Base-by-base conservation (phyloP, 2,329 filamentous ascomycete species). In the Paecilomyces fulvus region DNA sequence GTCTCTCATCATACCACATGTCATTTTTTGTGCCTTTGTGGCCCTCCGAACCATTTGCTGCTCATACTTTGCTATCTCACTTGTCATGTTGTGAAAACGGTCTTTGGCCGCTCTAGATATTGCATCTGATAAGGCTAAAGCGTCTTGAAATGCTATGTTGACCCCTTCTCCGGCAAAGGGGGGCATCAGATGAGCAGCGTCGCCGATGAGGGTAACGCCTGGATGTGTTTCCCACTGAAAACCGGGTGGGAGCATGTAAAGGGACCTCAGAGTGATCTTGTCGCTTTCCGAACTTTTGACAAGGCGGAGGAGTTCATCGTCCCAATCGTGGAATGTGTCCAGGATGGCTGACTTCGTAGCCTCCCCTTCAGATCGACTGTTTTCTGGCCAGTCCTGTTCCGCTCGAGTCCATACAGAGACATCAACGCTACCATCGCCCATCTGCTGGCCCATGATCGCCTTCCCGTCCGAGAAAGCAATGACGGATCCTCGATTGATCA, bases 161-260 rank as follows among this genome's bases (percentile, higher is more conserved):
- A 67, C 67, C 1, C 67, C 66, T 33, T 67, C 61, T 3, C 66
- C 67, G 9, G 63, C 64, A 28, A 28, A 28, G 1, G 66, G 67
- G 11, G 56, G 58, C 65, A 68, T 69, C 21, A 68, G 51, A 52
- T 70, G 65, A 2, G 67, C 66, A 9, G 67, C 66, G 56, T 70
- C 67, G 12, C 67, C 67, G 6, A 68, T 48, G 0, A 69, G 43
- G 0, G 66, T 68, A 8, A 57, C 58, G 17, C 61, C 57, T 7
- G 37, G n/a, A 3, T 43, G n/a, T 7, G n/a, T 6, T 9, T 43
- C n/a, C 37, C 37, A 43, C 14, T n/a, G 17, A 12, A 17, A 17
- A 17, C 37, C 37, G 17, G n/a, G 14, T 8, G n/a, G 37, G 17
- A 43, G 14, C 9, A 8, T 43, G 37, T 43, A 43, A 7, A 43